These are phyloP conservation scores for Phaeosphaeria sp. DNA, from an alignment of 2,329 filamentous ascomycete genomes.

Conservation along the genomic window DNA sequence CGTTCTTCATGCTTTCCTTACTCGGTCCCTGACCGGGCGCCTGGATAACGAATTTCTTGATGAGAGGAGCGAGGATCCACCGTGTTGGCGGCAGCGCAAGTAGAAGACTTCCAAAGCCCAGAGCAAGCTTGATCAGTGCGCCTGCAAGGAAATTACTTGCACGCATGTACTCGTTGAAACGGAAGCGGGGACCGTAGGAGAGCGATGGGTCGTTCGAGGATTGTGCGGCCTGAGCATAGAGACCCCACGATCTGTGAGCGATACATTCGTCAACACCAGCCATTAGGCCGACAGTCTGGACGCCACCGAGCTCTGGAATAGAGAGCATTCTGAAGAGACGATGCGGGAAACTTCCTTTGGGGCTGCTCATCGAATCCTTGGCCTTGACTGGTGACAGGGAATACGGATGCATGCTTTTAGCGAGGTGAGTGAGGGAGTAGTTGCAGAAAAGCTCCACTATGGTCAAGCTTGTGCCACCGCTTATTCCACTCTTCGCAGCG, in stretches of 20 bases:
- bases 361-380: slow-evolving; percentile 42
- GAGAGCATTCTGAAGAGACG: slow-evolving; percentile 60
- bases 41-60: slow-evolving; percentile 39
- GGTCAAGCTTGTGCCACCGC: slow-evolving; percentile 70
- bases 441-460: slow-evolving; percentile 63
- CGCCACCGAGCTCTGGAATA: slow-evolving; percentile 66
- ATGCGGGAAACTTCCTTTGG: slow-evolving; percentile 48
- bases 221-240: slow-evolving; percentile 49
- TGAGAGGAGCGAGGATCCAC: slow-evolving; percentile 42
- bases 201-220: slow-evolving; percentile 35
- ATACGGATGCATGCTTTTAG: slow-evolving; percentile 58
- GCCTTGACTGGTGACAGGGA: slow-evolving; percentile 56
- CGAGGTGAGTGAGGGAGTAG: slow-evolving; percentile 56
- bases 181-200: slow-evolving; percentile 64
- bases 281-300: slow-evolving; percentile 62
- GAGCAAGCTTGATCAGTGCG: slow-evolving; percentile 56
- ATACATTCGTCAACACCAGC: slow-evolving; percentile 62
- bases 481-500: slow-evolving; percentile 56
- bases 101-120: slow-evolving; percentile 54
- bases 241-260: slow-evolving; percentile 66
- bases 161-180: slow-evolving; percentile 63
- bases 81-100: slow-evolving; percentile 62
- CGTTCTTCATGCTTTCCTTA: slow-evolving; percentile 61
- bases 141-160: slow-evolving; percentile 59
- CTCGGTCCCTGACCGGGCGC: slow-evolving; percentile 42